These are phyloP conservation scores for Toxoplasma gondii DNA, from an alignment of 169 alveolate species.

Conservation along the genomic window DNA sequence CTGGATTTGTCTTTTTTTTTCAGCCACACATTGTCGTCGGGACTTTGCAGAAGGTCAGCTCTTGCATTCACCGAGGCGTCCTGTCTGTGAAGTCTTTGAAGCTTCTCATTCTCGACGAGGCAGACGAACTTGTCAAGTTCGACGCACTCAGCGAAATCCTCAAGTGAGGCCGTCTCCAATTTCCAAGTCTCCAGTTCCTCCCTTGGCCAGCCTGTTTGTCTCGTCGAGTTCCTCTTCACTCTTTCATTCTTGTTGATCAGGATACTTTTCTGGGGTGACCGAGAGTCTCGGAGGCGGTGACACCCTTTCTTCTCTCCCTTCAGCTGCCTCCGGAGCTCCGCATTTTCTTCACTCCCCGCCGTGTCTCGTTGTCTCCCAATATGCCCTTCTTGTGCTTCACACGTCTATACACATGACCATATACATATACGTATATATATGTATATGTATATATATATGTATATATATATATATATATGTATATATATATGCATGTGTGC, in stretches of 20 bases:
- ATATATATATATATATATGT: no score
- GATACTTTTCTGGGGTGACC: no score
- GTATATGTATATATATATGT: no score
- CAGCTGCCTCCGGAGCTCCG: neutral
- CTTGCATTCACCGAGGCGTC: constrained; percentile 8
- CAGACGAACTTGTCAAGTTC: constrained; percentile 72
- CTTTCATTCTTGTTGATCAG: no score
- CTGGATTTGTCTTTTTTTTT: neutral
- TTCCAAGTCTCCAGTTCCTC: neutral
- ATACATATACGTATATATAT: no score
- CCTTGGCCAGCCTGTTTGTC: neutral
- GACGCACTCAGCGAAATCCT: constrained; percentile 71
- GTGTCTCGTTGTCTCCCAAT: no score
- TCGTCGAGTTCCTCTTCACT: neutral
- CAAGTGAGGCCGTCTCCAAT: neutral
- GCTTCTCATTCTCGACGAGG: constrained; percentile 72
- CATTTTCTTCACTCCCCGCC: neutral
- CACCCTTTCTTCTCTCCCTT: no score
- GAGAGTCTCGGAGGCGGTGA: no score
- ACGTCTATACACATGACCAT: no score
- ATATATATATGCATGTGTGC: no score
- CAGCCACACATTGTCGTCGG: constrained; percentile 68
- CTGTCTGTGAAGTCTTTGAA: constrained; percentile 54
- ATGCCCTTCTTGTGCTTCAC: no score
- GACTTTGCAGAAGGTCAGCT: constrained; percentile 67